Percentiles rank a stretch among this genome's conserved stretches.
Conservation (phyloP, 2,329 filamentous ascomycete genomes). For the Bretziella fagacearum region DNA sequence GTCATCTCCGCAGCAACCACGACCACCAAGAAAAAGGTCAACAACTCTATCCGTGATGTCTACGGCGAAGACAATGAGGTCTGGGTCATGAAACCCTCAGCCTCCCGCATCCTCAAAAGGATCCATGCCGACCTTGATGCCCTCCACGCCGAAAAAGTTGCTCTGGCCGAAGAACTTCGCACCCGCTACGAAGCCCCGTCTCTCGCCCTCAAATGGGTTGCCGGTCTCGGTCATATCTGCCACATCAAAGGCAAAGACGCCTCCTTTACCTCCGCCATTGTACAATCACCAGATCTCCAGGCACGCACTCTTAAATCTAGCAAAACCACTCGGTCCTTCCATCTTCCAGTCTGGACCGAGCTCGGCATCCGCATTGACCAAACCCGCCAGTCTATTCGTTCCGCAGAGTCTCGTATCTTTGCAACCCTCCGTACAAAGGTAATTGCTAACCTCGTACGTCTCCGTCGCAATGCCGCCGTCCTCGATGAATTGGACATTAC, state of each 20-base stretch:
- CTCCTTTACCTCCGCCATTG: conserved; percentile 21
- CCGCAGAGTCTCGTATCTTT: conserved; percentile 73
- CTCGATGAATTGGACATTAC: conserved; percentile 87
- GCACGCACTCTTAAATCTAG: conserved; percentile 52
- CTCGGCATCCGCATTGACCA: conserved; percentile 69
- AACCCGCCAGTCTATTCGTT: conserved; percentile 56
- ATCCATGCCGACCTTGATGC: conserved; percentile 52
- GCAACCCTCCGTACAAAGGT: conserved; percentile 56
- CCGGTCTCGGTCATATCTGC: conserved; percentile 74
- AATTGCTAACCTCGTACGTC: conserved; percentile 63
- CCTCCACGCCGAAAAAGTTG: conserved; percentile 41
- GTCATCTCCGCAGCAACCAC: background rate
- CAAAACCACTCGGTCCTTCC: conserved; percentile 71
- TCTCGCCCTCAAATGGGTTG: conserved; percentile 70
- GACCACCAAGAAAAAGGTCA: conserved; percentile 28
- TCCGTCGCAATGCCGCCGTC: conserved; percentile 78
- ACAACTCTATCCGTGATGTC: conserved; percentile 34
- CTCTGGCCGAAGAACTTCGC: conserved; percentile 45
- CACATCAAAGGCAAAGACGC: conserved; percentile 71
- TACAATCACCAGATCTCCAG: background rate
- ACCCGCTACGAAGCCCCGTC: conserved; percentile 42
- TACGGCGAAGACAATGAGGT: conserved; percentile 43
- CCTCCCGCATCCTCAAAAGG: conserved; percentile 45
- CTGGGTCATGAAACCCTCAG: conserved; percentile 50
- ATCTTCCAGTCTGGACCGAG: conserved; percentile 66